A percentile compares a stretch with the other conserved stretches of the same genome.
These are phyloP conservation scores for Phytopythium cucurbitacearum DNA, from an alignment of 352 stramenopile genomes.

Conservation along the genomic window DNA sequence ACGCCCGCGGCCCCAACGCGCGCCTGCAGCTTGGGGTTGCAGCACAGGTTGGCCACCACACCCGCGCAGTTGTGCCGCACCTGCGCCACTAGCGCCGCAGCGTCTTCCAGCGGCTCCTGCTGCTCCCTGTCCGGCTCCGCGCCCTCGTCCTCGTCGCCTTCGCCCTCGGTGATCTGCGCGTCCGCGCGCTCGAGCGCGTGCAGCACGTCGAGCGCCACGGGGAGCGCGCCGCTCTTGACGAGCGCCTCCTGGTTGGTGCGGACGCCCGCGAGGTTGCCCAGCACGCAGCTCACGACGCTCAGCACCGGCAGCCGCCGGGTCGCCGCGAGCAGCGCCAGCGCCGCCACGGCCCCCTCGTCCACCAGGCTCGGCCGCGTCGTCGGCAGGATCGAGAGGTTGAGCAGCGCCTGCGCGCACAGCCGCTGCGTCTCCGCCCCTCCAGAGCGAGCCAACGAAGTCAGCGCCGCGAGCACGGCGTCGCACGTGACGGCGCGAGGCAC, in stretches of 20 bases:
- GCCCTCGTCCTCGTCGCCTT: slow-evolving; percentile 3
- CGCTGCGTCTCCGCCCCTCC: slow-evolving; percentile 19
- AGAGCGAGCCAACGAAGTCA: slow-evolving; percentile 37
- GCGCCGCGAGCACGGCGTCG: slow-evolving; percentile 53
- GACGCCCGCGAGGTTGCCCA: slow-evolving; percentile 59
- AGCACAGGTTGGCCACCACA: slow-evolving; percentile 63
- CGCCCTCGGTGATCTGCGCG: slow-evolving; percentile 14
- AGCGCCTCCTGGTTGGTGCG: slow-evolving; percentile 58
- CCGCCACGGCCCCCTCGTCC: slow-evolving; percentile 63
- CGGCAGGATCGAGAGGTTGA: slow-evolving; percentile 78
- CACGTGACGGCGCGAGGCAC: slow-evolving; percentile 71
- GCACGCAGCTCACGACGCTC: slow-evolving; percentile 40
- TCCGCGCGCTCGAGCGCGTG: slow-evolving; percentile 19
- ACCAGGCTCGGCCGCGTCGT: slow-evolving; percentile 69
- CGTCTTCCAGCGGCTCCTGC: slow-evolving; percentile 7
- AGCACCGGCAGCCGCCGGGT: slow-evolving; percentile 34
- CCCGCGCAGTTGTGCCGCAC: slow-evolving; percentile 68
- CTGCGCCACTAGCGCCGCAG: slow-evolving; percentile 7
- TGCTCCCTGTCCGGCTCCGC: background rate
- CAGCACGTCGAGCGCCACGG: slow-evolving; percentile 45
- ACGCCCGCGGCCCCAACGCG: slow-evolving; percentile 51
- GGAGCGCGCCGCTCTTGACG: slow-evolving; percentile 52
- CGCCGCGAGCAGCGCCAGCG: slow-evolving; percentile 40
- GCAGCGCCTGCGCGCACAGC: slow-evolving; percentile 48
- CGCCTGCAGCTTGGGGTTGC: slow-evolving; percentile 61